These are phyloP conservation scores for Sphaceloma murrayae DNA, from an alignment of 2,329 filamentous ascomycete species.

Conservation along the genomic window DNA sequence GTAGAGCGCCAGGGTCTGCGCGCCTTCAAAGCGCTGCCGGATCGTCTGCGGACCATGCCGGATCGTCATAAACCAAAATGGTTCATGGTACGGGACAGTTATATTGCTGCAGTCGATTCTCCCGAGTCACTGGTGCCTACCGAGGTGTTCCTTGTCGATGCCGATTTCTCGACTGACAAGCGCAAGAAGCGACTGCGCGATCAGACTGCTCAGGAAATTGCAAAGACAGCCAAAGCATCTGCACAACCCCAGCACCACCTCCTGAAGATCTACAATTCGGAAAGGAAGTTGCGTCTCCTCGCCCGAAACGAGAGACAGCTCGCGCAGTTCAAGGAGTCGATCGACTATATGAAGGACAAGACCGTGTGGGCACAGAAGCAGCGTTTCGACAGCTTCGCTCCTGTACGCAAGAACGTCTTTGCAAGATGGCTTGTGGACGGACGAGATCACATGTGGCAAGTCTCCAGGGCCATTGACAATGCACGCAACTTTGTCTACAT, in stretches of 20 bases:
- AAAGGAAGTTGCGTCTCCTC: conserved; percentile 82
- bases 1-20: conserved; percentile 24
- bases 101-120: conserved; percentile 95
- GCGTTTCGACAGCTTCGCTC: conserved; percentile 87
- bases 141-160: conserved; percentile 94
- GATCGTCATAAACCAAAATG: conserved; percentile 83
- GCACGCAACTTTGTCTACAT: conserved; percentile 97
- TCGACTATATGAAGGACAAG: conserved; percentile 70
- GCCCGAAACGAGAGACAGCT: conserved; percentile 84
- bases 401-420: conserved; percentile 75
- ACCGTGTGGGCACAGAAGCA: conserved; percentile 78
- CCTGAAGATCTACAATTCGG: conserved; percentile 78
- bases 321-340: conserved; percentile 87
- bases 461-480: conserved; percentile 92
- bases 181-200: conserved; percentile 47
- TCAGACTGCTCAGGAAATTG: conserved; percentile 51
- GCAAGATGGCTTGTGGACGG: conserved; percentile 96
- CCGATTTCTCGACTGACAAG: conserved; percentile 71
- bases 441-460: conserved; percentile 98
- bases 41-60: conserved; percentile 34
- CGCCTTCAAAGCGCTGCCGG: conserved; percentile 16
- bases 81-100: conserved; percentile 97
- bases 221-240: conserved; percentile 52
- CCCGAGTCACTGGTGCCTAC: conserved; percentile 98
- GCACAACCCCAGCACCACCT: conserved; percentile 66